Base-by-base conservation (phyloP, 2,329 filamentous ascomycete species). In the Tolypocladium guangdongense region DNA sequence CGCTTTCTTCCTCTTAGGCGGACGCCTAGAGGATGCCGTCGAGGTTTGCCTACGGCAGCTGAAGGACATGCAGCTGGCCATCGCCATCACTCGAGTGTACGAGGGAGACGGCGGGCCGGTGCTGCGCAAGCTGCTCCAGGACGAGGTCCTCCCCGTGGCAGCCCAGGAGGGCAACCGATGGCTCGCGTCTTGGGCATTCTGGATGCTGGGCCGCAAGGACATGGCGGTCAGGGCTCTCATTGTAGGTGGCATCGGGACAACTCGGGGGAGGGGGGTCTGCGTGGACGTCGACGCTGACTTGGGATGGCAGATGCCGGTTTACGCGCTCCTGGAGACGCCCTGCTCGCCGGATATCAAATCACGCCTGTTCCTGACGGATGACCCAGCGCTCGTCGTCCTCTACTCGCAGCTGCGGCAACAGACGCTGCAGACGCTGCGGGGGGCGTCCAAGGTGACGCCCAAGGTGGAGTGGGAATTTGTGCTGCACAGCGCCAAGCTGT, bases 111-210 rank as follows among this genome's bases (percentile, higher is more conserved):
- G 84, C 24, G 88, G 89, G 0, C 83, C 84, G 0, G 81, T 93
- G 0, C 67, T 97, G 3, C 78, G 78, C 30, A 82, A 81, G 54
- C 76, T 99, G 10, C 74, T 99, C 1, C 82, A 88, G 62, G 87
- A 95, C 12, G 87, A 86, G 56, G 81, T 97, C 2, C 75, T 97
- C 0, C 81, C 84, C 0, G 72, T 88, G 57, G 93, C 93, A 20
- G 83, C 87, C 0, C 78, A 83, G 41, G 84, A 92, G 58, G 90
- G 90, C 2, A 92, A 99, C 64, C 80, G 92, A 54, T 99, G 93
- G 92, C 81, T 96, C 55, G 88, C 91, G 12, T 93, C 88, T 0
- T 99, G 93, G 93, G 88, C 89, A 2, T 96, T 96, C 65, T 95
- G 90, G 86, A 88, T 96, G 78, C 77, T 97, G 6, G 83, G 83